Evolutionary conservation across 306 rosid species (phyloP).

Genomic region (Ceratonia siliqua): DNA sequence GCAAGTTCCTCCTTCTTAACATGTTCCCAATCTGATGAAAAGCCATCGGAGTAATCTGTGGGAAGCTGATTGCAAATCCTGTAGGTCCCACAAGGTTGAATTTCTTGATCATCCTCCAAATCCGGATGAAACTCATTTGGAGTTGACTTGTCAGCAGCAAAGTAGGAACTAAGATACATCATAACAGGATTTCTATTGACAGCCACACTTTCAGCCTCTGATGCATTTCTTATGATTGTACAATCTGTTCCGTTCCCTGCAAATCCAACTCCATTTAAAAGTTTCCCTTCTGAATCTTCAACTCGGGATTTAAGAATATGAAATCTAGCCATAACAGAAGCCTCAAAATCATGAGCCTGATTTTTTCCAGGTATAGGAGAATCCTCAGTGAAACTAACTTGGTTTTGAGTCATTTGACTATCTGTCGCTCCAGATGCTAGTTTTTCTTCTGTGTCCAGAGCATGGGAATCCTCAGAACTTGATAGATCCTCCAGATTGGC

Average conservation of each 20-base stretch:
- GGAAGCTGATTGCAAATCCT: conserved; percentile 31
- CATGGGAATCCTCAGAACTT: neutral
- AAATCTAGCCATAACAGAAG: conserved; percentile 60
- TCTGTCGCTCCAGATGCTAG: conserved; percentile 18
- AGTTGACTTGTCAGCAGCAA: conserved; percentile 19
- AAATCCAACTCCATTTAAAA: conserved; percentile 28
- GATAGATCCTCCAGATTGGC: conserved; percentile 35
- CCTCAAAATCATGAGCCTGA: conserved; percentile 37
- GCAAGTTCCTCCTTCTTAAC: conserved; percentile 55
- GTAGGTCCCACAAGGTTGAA: conserved; percentile 32
- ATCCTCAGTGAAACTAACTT: conserved; percentile 26
- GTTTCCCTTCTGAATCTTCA: conserved; percentile 40
- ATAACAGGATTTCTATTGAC: conserved; percentile 22
- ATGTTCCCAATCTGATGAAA: conserved; percentile 79
- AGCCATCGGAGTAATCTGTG: conserved; percentile 45
- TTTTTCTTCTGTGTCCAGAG: conserved; percentile 22
- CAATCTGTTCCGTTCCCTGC: conserved; percentile 34
- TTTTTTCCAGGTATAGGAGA: conserved; percentile 27
- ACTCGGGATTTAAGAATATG: conserved; percentile 52
- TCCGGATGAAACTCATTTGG: conserved; percentile 36
- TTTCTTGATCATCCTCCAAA: conserved; percentile 30
- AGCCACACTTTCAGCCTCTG: conserved; percentile 37
- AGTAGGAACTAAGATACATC: conserved; percentile 32
- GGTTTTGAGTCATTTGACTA: conserved; percentile 6
- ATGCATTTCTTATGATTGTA: conserved; percentile 35